phyloP scores from a whole-genome alignment of 768 basidiomycete genomes.

The Nidula microcarpa region DNA sequence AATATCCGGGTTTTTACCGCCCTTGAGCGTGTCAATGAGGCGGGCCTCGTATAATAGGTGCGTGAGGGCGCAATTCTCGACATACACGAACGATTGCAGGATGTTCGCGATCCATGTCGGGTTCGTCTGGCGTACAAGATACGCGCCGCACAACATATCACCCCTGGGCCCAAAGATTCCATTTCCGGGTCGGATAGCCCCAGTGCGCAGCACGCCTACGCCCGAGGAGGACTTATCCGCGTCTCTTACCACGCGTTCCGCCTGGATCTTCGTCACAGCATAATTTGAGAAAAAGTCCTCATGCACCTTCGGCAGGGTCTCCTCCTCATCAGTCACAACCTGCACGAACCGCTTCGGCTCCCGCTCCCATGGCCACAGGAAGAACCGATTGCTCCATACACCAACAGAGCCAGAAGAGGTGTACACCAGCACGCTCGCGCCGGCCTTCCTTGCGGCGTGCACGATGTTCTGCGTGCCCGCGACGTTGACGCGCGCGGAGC shows the following conservation, averaged over 20 bases:
- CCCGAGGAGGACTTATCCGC: constrained; percentile 28
- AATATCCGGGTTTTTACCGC: constrained; percentile 50
- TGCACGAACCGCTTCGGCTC: constrained; percentile 58
- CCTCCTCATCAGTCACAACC: constrained; percentile 59
- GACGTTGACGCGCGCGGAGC: constrained; percentile 63
- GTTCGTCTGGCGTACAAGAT: constrained; percentile 55
- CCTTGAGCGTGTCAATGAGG: constrained; percentile 55
- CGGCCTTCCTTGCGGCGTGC: constrained; percentile 49
- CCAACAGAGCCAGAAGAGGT: constrained; percentile 72
- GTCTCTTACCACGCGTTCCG: constrained; percentile 44
- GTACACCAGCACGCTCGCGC: constrained; percentile 59
- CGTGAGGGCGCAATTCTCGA: constrained; percentile 72
- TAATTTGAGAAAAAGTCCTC: constrained; percentile 77
- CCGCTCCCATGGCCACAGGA: constrained; percentile 75
- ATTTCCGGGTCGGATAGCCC: constrained; percentile 76
- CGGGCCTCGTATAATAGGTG: constrained; percentile 74
- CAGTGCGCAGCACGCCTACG: constrained; percentile 49
- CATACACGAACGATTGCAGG: constrained; percentile 65
- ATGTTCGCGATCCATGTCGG: constrained; percentile 59
- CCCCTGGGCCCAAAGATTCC: constrained; percentile 75
- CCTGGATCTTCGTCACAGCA: constrained; percentile 59
- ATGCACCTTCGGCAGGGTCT: constrained; percentile 46
- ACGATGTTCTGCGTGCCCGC: constrained; percentile 66
- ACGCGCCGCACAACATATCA: constrained; percentile 64
- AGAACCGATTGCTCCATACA: constrained; percentile 54